These are phyloP conservation scores for Calonectria honghensis DNA, from an alignment of 2,329 filamentous ascomycete genomes.

Conservation along the genomic window DNA sequence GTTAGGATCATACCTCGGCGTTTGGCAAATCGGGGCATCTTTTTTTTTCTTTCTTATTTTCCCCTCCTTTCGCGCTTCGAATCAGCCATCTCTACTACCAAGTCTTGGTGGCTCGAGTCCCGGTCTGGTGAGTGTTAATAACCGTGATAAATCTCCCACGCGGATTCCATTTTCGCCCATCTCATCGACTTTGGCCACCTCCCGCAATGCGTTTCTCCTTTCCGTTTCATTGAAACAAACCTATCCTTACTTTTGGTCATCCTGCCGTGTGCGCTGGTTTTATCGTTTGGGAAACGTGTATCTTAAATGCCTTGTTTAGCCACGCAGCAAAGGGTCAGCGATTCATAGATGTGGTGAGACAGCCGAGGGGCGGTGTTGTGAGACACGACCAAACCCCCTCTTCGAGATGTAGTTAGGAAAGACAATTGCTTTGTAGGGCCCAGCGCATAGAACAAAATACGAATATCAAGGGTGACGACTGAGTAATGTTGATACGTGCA, in stretches of 20 bases:
- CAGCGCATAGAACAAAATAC: conserved; percentile 46
- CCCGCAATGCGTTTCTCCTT: background rate
- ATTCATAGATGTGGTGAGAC: conserved; percentile 12
- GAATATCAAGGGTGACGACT: conserved; percentile 31
- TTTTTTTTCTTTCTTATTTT: conserved; percentile 8
- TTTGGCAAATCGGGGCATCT: conserved; percentile 38
- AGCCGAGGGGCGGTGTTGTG: conserved; percentile 8
- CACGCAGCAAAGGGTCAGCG: conserved; percentile 8
- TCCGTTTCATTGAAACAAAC: background rate
- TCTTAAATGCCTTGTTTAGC: background rate
- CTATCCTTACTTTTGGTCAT: background rate
- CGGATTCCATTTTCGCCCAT: background rate
- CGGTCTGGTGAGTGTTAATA: conserved; percentile 18
- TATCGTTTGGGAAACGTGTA: conserved; percentile 7
- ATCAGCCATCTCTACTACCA: conserved; percentile 4
- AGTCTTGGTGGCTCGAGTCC: background rate
- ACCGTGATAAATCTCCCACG: conserved; percentile 1
- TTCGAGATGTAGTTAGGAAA: conserved; percentile 37
- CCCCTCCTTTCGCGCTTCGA: conserved; percentile 18
- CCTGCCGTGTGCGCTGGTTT: background rate
- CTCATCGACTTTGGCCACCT: background rate
- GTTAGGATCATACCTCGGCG: conserved; percentile 50
- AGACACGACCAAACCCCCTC: conserved; percentile 19
- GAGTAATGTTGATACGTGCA: conserved; percentile 8
- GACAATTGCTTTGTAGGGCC: conserved; percentile 32